phyloP scores from a whole-genome alignment of 202 grass and related monocot species.

The Sporobolus alterniflorus region DNA sequence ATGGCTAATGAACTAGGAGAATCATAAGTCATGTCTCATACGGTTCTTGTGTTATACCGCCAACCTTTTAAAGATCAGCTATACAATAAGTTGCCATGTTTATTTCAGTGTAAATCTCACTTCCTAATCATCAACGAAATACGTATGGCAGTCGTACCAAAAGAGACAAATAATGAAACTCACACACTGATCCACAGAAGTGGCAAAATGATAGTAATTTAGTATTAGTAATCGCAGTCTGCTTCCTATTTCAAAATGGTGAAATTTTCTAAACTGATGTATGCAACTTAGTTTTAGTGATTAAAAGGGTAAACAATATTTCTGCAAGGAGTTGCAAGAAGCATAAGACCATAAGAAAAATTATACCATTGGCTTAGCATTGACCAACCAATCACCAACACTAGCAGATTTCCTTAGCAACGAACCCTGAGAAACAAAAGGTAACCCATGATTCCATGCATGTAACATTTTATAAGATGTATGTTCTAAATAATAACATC shows the following conservation, averaged over 20 bases:
- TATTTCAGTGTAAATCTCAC: neutral
- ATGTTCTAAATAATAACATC: slow-evolving; percentile 13
- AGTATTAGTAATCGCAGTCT: no score
- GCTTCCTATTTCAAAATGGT: no score
- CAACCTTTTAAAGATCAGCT: neutral
- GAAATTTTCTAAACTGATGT: no score
- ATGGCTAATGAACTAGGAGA: neutral
- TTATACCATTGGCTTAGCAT: slow-evolving; percentile 78
- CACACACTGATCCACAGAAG: no score
- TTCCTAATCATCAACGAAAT: neutral
- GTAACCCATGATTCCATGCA: slow-evolving; percentile 32
- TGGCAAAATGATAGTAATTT: no score
- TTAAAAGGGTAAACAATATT: no score
- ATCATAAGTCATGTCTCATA: neutral
- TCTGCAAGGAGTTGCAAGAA: neutral
- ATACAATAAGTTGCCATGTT: neutral
- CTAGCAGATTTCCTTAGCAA: slow-evolving; percentile 95
- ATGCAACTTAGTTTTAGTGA: no score
- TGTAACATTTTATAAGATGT: neutral
- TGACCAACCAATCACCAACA: slow-evolving; percentile 77
- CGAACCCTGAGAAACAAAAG: slow-evolving; percentile 63
- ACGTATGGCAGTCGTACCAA: neutral
- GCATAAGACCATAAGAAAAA: slow-evolving; percentile 5
- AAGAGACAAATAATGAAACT: no score
- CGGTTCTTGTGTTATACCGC: neutral